These are phyloP conservation scores for Lantana camara DNA, from an alignment of 257 asterid species.

Conservation along the genomic window DNA sequence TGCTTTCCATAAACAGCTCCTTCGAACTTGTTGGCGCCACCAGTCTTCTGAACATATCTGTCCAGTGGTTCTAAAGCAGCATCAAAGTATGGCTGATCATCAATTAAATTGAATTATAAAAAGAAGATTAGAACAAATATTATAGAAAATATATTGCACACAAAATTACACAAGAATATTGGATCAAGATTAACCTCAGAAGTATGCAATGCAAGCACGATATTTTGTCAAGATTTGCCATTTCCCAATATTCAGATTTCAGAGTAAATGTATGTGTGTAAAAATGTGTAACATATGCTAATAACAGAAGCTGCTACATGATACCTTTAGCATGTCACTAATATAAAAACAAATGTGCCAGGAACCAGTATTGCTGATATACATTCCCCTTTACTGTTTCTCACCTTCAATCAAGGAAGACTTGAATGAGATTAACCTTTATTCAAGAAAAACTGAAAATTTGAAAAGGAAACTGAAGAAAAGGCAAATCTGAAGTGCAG, in stretches of 20 bases:
- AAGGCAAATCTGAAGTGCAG: constrained; percentile 71
- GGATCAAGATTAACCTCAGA: constrained; percentile 61
- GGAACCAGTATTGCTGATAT: constrained; percentile 75
- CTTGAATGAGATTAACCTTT: not conserved
- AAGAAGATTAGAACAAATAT: not conserved
- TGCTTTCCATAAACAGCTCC: constrained; percentile 90
- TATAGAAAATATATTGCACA: not conserved
- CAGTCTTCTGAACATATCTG: constrained; percentile 56
- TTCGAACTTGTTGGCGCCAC: constrained; percentile 60
- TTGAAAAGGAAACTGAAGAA: no score
- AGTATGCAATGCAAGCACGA: constrained; percentile 85
- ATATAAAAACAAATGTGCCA: constrained; percentile 88
- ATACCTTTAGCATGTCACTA: constrained; percentile 91
- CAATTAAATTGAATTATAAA: not conserved
- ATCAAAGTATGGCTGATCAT: constrained; percentile 71
- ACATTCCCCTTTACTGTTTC: constrained; percentile 75
- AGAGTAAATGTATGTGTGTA: not conserved
- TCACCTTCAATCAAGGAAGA: constrained; percentile 53
- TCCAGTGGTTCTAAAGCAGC: constrained; percentile 76
- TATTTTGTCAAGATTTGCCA: constrained; percentile 72
- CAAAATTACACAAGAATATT: not conserved
- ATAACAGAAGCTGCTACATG: not conserved
- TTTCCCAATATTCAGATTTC: not conserved
- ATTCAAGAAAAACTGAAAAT: no score
- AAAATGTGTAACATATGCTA: not conserved